These are phyloP conservation scores for Russula compacta DNA, from an alignment of 768 basidiomycete species.

Conservation along the genomic window DNA sequence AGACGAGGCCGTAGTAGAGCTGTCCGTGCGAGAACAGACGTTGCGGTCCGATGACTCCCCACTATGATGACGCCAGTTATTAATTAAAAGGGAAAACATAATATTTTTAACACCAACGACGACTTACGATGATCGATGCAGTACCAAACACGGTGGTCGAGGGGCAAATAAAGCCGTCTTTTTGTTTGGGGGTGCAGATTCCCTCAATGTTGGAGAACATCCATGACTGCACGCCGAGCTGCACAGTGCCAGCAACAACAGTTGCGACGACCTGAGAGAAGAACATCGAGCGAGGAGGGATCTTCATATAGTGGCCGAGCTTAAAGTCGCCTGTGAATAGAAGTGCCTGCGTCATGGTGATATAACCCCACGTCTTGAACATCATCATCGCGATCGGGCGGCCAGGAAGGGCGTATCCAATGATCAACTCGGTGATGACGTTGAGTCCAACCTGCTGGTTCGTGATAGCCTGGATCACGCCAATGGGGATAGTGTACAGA, in stretches of 20 bases:
- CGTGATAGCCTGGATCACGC: conserved; percentile 62
- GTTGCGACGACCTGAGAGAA: conserved; percentile 58
- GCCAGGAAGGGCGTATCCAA: conserved; percentile 73
- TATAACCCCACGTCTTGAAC: conserved; percentile 79
- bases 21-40: conserved; percentile 23
- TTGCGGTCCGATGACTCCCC: conserved; percentile 69
- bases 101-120: background rate
- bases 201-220: conserved; percentile 61
- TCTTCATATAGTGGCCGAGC: conserved; percentile 63
- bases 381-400: conserved; percentile 76
- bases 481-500: conserved; percentile 42
- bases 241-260: conserved; percentile 59
- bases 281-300: conserved; percentile 71
- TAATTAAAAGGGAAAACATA: background rate
- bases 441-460: conserved; percentile 71
- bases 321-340: conserved; percentile 70
- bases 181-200: conserved; percentile 46
- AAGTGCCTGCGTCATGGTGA: conserved; percentile 59
- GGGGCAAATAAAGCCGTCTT: conserved; percentile 63
- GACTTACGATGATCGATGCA: conserved; percentile 61
- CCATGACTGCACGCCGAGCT: conserved; percentile 71
- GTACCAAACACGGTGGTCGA: conserved; percentile 66
- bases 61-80: conserved; percentile 1
- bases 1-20: conserved; percentile 33
- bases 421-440: conserved; percentile 74